These are phyloP conservation scores for Xerocomellus dryophilus DNA, from an alignment of 768 basidiomycete genomes.

Conservation along the genomic window DNA sequence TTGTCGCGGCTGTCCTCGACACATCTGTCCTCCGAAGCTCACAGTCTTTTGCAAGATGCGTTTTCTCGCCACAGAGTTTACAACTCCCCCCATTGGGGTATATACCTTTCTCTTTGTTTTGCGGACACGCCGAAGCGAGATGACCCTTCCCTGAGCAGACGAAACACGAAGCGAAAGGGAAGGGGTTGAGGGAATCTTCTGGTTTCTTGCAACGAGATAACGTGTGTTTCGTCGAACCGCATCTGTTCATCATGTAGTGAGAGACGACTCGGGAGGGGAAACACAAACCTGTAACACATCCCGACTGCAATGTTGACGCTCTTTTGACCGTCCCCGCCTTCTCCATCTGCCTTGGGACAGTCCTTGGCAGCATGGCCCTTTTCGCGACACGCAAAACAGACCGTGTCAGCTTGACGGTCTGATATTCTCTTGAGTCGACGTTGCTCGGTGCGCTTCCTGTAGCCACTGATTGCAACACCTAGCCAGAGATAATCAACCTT, in stretches of 20 bases:
- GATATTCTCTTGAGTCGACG: slow-evolving; percentile 64
- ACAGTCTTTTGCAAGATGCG: slow-evolving; percentile 86
- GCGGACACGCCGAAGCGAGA: slow-evolving; percentile 77
- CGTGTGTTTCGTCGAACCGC: slow-evolving; percentile 75
- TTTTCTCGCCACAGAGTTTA: slow-evolving; percentile 82
- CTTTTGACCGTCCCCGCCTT: slow-evolving; percentile 26
- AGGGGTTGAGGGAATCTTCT: slow-evolving; percentile 56
- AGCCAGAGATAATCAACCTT: slow-evolving; percentile 24
- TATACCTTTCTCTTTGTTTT: slow-evolving; percentile 75
- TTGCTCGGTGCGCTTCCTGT: slow-evolving; percentile 45
- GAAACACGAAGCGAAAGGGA: slow-evolving; percentile 91
- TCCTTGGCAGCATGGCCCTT: slow-evolving; percentile 81
- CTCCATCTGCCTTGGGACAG: slow-evolving; percentile 52
- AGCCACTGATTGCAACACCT: slow-evolving; percentile 22
- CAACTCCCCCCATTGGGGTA: slow-evolving; percentile 92
- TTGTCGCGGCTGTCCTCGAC: slow-evolving; percentile 22
- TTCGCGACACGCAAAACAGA: slow-evolving; percentile 84
- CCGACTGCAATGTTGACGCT: slow-evolving; percentile 38
- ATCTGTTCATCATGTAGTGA: slow-evolving; percentile 45
- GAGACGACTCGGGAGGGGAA: background rate
- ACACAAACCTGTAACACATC: slow-evolving; percentile 68
- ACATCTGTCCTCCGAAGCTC: slow-evolving; percentile 56
- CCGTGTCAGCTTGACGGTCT: slow-evolving; percentile 54
- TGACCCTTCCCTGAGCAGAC: slow-evolving; percentile 85
- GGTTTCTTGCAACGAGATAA: slow-evolving; percentile 75